These are phyloP conservation scores for Penicillium crystallinum DNA, from an alignment of 495 filamentous ascomycete genomes.

Conservation along the genomic window DNA sequence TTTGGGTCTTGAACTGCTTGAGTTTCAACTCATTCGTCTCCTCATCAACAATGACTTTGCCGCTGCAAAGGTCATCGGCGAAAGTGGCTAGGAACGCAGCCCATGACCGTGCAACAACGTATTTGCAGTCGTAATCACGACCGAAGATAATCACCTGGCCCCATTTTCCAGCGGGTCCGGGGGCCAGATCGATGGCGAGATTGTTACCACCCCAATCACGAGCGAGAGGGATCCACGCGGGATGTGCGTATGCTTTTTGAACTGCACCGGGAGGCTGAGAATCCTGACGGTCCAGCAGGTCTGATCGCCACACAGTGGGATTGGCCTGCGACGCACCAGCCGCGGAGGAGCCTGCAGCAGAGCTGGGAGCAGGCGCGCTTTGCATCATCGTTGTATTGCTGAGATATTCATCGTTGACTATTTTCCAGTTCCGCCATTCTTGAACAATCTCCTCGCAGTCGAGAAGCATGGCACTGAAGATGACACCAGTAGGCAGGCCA, in stretches of 20 bases:
- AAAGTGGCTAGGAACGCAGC: constrained; percentile 77
- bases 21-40: constrained; percentile 88
- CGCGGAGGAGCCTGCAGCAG: constrained; percentile 58
- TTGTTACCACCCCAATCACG: constrained; percentile 99
- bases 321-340: constrained; percentile 47
- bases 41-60: constrained; percentile 85
- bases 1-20: constrained; percentile 79
- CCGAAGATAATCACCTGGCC: constrained; percentile 96
- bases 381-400: constrained; percentile 49
- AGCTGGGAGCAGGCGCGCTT: constrained; percentile 52
- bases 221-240: constrained; percentile 91
- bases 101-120: constrained; percentile 92
- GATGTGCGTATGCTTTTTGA: constrained; percentile 90
- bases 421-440: constrained; percentile 95
- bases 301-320: constrained; percentile 73
- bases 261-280: constrained; percentile 81
- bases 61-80: constrained; percentile 82
- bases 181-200: constrained; percentile 88
- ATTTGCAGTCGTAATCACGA: constrained; percentile 97
- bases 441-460: constrained; percentile 98
- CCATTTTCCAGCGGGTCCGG: constrained; percentile 86
- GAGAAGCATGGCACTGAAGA: constrained; percentile 91
- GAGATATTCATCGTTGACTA: constrained; percentile 85
- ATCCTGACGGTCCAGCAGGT: constrained; percentile 78
- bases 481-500: constrained; percentile 82